Base-by-base conservation (phyloP, 164 flowering plant genomes). In the Euptelea pleiosperma region DNA sequence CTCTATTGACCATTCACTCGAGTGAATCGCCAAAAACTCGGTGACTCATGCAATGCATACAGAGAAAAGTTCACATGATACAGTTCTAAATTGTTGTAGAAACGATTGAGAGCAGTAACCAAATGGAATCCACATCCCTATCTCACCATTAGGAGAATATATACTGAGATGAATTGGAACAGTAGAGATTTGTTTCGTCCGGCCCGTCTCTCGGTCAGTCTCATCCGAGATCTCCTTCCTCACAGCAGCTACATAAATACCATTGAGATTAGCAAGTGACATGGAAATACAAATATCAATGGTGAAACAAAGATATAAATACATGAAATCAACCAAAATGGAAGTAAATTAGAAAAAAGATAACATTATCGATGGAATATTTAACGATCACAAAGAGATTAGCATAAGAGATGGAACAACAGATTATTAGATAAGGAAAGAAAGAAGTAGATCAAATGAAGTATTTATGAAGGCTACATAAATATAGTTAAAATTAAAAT, bases 131-230 rank as follows among this genome's bases (percentile, higher is more conserved):
- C 44, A 47, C 12, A 34, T 24, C 42, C 8, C 0, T 12, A 44
- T 45, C 80, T 60, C 55, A 91, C 96, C 98, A 72, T 85, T 86
- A 24, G 98, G 96, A 40, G 98, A 91, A 70, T 82, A 83, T 33
- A 91, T 87, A 55, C 95, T 86, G 28, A 91, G 91, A 73, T 91
- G 93, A 67, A 89, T 91, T 8, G 98, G 98, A 52, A 86, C 91
- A 55, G 78, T 68, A 15, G 96, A 91, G 10, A 91, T 82, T 60
- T 69, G 77, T 66, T 85, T 91, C 55, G 66, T 31, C 15, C 89
- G 89, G 7, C 96, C 96, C 10, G 98, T 91, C 80, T 85, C 90
- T 68, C 95, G 53, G 67, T 91, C 98, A 67, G 98, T 91, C 72
- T 91, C 98, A 74, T 91, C 96, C 18, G 79, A 50, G 45, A 89